Evolutionary conservation across 164 flowering plant species (phyloP).

Genomic region (Magnolia sinica): DNA sequence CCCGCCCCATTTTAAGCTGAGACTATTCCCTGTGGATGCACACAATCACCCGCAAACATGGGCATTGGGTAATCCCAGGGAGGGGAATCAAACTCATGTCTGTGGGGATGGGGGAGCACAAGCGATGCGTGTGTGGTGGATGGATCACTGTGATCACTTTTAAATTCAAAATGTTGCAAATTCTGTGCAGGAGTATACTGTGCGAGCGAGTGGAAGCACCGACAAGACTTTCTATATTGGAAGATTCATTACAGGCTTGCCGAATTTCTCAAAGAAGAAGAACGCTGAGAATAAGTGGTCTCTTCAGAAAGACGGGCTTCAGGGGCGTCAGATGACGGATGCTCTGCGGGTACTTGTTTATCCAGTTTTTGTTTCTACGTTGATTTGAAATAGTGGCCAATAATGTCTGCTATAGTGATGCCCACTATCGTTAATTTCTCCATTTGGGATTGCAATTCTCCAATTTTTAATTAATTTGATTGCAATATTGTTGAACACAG

Average conservation of each 20-base stretch:
- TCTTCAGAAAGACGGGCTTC: conserved; percentile 78
- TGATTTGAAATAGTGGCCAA: not conserved
- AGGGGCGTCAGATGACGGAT: conserved; percentile 89
- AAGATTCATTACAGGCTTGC: conserved; percentile 76
- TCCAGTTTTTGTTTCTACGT: not conserved
- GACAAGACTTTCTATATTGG: conserved; percentile 85
- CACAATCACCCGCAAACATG: too few species aligned
- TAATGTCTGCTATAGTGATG: too few species aligned
- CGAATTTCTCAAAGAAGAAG: conserved; percentile 82
- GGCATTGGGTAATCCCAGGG: too few species aligned
- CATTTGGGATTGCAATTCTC: not conserved
- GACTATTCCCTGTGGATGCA: too few species aligned
- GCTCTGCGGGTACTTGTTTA: conserved; percentile 66
- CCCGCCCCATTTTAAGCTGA: too few species aligned
- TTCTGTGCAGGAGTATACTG: conserved; percentile 70
- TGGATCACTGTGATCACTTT: not conserved
- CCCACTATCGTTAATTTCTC: too few species aligned
- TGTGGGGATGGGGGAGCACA: too few species aligned
- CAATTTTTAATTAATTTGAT: not conserved
- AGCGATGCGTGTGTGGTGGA: not conserved
- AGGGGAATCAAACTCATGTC: too few species aligned
- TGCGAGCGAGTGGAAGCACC: conserved; percentile 55
- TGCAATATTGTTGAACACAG: not conserved
- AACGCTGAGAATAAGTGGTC: conserved; percentile 77
- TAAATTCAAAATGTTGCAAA: not conserved